Percentiles rank a stretch among this genome's conserved stretches.
These are phyloP conservation scores for Globomyces pollinis-pini DNA, from an alignment of 192 early-diverging fungal genomes.

Conservation along the genomic window DNA sequence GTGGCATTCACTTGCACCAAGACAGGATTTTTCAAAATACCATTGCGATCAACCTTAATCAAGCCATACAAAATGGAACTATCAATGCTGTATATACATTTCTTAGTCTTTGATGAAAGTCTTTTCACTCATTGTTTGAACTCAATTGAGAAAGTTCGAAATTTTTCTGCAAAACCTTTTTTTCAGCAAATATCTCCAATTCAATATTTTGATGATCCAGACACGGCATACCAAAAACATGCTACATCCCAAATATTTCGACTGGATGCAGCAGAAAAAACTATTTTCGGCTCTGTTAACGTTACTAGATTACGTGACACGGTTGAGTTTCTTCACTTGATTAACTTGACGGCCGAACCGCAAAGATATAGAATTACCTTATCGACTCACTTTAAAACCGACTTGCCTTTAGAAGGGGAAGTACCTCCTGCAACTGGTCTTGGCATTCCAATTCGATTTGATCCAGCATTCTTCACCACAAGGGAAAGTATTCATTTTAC, in stretches of 20 bases:
- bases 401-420: conserved; percentile 39
- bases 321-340: conserved; percentile 39
- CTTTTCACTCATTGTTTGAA: not conserved
- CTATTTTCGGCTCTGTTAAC: conserved; percentile 22
- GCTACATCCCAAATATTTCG: conserved; percentile 33
- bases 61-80: conserved; percentile 37
- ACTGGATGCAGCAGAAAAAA: conserved; percentile 39
- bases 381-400: conserved; percentile 38
- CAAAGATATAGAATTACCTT: conserved; percentile 36
- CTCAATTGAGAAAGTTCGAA: not conserved
- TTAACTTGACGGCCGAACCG: conserved; percentile 27
- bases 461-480: conserved; percentile 12
- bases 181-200: not conserved
- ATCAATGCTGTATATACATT: conserved; percentile 18
- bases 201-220: conserved; percentile 19
- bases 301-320: conserved; percentile 17
- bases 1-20: conserved; percentile 24
- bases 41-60: conserved; percentile 20
- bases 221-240: conserved; percentile 15
- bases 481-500: conserved; percentile 19
- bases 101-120: conserved; percentile 27
- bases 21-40: conserved; percentile 33
- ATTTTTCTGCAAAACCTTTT: not conserved
- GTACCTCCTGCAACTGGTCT: conserved; percentile 35
- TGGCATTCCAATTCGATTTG: conserved; percentile 37